Base-by-base conservation (phyloP, 2,329 filamentous ascomycete genomes). In the Dryadomyces quercus-mongolicae region DNA sequence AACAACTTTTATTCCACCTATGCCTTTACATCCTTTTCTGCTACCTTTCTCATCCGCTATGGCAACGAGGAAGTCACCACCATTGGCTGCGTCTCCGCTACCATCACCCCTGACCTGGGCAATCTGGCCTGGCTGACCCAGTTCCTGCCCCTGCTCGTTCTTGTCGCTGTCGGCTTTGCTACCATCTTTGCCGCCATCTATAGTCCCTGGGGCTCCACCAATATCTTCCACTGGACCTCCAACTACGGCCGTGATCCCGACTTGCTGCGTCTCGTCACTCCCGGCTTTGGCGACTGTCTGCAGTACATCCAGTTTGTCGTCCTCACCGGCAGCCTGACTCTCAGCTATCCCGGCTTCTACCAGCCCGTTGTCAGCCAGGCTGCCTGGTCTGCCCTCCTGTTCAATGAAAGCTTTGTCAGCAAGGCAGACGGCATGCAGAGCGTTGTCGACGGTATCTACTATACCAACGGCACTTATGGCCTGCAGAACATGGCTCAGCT, bases 211-310 rank as follows among this genome's bases (percentile, higher is more conserved):
- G 93, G 93, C 20, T 88, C 89, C 1, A 82, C 82, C 8, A 87
- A 98, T 65, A 77, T 92, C 20, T 97, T 97, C 67, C 84, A 88
- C 60, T 98, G 92, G 90, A 90, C 89, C n/a, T 94, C 89, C 64
- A 98, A 98, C 66, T 97, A 95, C 66, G 93, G 93, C 40, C 83
- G 92, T 61, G 93, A 98, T 62, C 87, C 88, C 57, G 93, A 98
- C 70, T 74, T 96, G 60, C 75, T 98, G 53, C 84, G 93, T 54
- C 75, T 98, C 49, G 89, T 98, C 38, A 98, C 93, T 0, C 93
- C 93, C 5, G 93, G 93, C 1, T 97, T 98, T 66, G 90, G 89
- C 7, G 93, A 98, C 66, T 98, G 93, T 64, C 75, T 98, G 54
- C 91, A 97, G 68, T 97, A 98, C 67, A 87, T 98, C 18, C 93